A percentile compares a stretch with the other conserved stretches of the same genome.
These are phyloP conservation scores for Micractinium sp. DNA, from an alignment of 139 green algal species.

Conservation along the genomic window DNA sequence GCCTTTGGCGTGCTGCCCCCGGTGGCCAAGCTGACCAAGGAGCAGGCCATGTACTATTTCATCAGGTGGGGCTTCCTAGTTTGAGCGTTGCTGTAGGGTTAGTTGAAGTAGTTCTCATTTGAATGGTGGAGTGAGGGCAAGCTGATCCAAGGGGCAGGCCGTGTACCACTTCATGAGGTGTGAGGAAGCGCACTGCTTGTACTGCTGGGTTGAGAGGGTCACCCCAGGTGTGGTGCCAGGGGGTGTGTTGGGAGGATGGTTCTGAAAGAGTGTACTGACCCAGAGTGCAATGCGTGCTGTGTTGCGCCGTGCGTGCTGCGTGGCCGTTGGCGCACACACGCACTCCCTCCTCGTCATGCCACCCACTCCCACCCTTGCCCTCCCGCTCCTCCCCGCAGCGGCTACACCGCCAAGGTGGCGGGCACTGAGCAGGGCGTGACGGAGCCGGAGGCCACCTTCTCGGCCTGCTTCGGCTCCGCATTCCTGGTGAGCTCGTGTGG, in stretches of 20 bases:
- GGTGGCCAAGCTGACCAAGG: slow-evolving; percentile 79
- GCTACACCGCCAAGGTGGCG: slow-evolving; percentile 97
- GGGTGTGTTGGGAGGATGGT: too few relatives aligned
- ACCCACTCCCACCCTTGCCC: not conserved
- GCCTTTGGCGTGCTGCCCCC: slow-evolving; percentile 96
- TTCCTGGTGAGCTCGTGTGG: slow-evolving; percentile 64
- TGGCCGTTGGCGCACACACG: not conserved
- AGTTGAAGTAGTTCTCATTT: not conserved
- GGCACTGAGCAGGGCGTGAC: slow-evolving; percentile 94
- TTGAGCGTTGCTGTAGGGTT: not conserved
- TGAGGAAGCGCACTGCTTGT: too few relatives aligned
- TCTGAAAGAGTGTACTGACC: too few relatives aligned
- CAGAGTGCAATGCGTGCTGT: too few relatives aligned
- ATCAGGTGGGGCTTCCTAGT: not conserved
- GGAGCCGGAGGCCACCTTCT: slow-evolving; percentile 95
- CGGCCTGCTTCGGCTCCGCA: slow-evolving; percentile 81
- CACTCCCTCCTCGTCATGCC: not conserved
- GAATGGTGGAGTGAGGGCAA: too few relatives aligned
- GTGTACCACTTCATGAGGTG: too few relatives aligned
- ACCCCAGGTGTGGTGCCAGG: too few relatives aligned
- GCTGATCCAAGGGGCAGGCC: too few relatives aligned
- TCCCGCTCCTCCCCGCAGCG: slow-evolving; percentile 34
- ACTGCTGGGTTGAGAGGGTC: too few relatives aligned
- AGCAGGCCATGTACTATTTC: slow-evolving; percentile 91
- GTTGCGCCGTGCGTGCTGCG: not conserved